Conservation (phyloP, 768 basidiomycete species). For the Strobilomyces confusus region DNA sequence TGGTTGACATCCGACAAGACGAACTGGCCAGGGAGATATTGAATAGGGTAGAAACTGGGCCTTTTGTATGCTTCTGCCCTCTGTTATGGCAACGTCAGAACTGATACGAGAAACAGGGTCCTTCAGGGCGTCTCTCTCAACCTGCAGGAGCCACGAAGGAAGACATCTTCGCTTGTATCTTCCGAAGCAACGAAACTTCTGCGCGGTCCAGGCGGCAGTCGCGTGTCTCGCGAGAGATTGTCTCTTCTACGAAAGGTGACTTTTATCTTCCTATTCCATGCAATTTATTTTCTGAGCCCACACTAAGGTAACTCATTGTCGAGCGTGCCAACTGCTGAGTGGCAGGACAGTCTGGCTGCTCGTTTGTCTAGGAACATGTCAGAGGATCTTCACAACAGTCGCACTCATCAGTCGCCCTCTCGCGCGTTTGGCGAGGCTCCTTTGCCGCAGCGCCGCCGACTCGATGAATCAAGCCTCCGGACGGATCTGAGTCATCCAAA, state of each 20-base stretch:
- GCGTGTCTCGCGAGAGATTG: slow-evolving; percentile 72
- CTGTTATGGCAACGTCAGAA: background rate
- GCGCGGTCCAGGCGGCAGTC: slow-evolving; percentile 69
- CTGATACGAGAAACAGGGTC: slow-evolving; percentile 46
- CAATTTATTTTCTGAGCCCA: slow-evolving; percentile 4
- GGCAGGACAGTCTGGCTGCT: slow-evolving; percentile 70
- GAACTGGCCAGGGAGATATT: slow-evolving; percentile 75
- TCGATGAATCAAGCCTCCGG: slow-evolving; percentile 27
- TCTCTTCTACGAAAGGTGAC: slow-evolving; percentile 63
- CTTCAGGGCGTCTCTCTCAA: slow-evolving; percentile 60
- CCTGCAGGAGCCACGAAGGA: slow-evolving; percentile 65
- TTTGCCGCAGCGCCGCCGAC: slow-evolving; percentile 44
- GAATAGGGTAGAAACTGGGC: slow-evolving; percentile 70
- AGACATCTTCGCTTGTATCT: slow-evolving; percentile 73
- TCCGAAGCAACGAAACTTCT: slow-evolving; percentile 52
- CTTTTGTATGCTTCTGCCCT: slow-evolving; percentile 52
- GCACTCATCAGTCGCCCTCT: slow-evolving; percentile 16
- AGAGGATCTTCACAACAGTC: slow-evolving; percentile 7
- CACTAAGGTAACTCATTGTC: slow-evolving; percentile 52
- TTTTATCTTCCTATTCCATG: background rate
- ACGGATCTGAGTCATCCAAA: slow-evolving; percentile 32
- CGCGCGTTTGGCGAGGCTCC: slow-evolving; percentile 34
- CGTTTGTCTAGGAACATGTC: slow-evolving; percentile 39
- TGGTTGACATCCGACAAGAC: slow-evolving; percentile 65
- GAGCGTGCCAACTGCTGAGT: slow-evolving; percentile 65